These are phyloP conservation scores for Brettanomyces custersianus DNA, from an alignment of 805 yeast species.

Conservation along the genomic window DNA sequence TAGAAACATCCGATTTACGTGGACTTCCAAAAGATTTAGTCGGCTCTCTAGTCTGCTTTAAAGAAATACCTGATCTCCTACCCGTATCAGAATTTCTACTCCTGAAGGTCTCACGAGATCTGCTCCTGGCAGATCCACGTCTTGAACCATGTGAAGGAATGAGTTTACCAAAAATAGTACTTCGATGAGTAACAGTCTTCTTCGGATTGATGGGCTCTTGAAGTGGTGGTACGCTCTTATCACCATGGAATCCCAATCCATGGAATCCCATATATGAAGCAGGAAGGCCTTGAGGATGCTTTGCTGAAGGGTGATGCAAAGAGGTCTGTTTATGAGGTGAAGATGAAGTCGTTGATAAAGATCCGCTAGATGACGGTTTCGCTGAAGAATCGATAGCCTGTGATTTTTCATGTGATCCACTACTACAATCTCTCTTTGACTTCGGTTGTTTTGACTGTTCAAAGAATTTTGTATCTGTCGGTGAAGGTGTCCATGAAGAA, in stretches of 20 bases:
- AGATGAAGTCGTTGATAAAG: no score
- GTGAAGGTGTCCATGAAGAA: background rate
- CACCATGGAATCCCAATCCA: slow-evolving; percentile 8
- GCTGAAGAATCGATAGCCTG: slow-evolving; percentile 6
- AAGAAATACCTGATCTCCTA: background rate
- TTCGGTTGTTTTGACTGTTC: background rate
- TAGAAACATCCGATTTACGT: background rate
- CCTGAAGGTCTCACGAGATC: background rate
- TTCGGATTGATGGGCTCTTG: slow-evolving; percentile 11
- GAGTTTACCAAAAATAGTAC: slow-evolving; percentile 17
- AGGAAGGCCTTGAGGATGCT: slow-evolving; percentile 17
- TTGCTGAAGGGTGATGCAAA: slow-evolving; percentile 24
- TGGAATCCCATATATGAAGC: slow-evolving; percentile 9
- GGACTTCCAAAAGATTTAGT: background rate
- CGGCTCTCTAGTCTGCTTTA: background rate
- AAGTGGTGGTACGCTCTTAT: background rate
- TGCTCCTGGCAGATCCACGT: background rate
- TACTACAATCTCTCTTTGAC: no score
- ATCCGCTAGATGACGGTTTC: no score
- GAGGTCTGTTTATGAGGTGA: no score
- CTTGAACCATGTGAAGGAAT: slow-evolving; percentile 9
- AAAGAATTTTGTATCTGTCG: no score
- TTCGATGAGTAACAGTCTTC: slow-evolving; percentile 12
- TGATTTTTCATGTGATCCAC: no score
- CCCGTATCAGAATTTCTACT: background rate